Evolutionary conservation across 495 filamentous ascomycete species (phyloP).

Genomic region (Neurospora sp.): DNA sequence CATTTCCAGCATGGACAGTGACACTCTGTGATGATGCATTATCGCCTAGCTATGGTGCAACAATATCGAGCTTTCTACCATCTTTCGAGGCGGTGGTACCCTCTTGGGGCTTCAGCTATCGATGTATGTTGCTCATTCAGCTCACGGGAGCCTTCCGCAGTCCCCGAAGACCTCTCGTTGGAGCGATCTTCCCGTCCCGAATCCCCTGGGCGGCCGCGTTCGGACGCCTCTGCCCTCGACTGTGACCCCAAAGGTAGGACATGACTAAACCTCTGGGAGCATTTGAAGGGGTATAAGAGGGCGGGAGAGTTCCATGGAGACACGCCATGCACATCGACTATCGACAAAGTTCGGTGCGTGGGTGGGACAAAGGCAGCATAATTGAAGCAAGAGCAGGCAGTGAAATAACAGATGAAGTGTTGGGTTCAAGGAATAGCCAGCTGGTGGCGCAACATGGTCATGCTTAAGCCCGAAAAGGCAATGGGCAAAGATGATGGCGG

Average conservation of each 20-base stretch:
- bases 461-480: neutral
- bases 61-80: neutral
- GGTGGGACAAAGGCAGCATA: neutral
- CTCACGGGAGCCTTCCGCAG: neutral
- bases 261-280: neutral
- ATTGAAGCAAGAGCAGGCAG: neutral
- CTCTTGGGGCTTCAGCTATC: neutral
- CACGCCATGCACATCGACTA: neutral
- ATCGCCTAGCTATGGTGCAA: neutral
- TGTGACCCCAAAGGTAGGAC: neutral
- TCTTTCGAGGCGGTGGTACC: neutral
- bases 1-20: neutral
- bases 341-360: neutral
- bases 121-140: neutral
- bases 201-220: neutral
- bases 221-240: neutral
- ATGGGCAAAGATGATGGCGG: neutral
- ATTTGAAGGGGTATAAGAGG: neutral
- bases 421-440: neutral
- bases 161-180: neutral
- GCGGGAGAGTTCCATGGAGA: neutral
- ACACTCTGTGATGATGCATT: neutral
- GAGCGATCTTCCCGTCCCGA: neutral
- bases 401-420: neutral
- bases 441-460: neutral